Conservation (phyloP, 2,329 filamentous ascomycete genomes). For the Periglandula ipomoeae region DNA sequence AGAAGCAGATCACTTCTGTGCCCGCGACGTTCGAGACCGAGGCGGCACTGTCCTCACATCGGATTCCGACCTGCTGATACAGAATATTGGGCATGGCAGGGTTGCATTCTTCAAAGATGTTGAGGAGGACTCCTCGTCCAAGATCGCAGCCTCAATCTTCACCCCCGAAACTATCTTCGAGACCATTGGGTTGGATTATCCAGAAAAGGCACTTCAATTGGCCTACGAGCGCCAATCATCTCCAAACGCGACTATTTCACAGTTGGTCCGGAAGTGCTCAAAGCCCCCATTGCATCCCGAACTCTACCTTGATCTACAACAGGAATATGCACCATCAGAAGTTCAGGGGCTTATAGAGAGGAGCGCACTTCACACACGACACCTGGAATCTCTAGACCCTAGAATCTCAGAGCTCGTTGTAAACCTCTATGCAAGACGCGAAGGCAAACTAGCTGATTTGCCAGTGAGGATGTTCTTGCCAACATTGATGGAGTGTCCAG, state of each 20-base stretch:
- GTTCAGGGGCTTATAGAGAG: not conserved
- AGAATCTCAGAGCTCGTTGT: constrained; percentile 30
- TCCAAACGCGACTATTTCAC: constrained; percentile 19
- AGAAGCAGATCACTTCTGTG: constrained; percentile 80
- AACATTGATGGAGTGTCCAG: constrained; percentile 48
- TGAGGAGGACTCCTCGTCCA: constrained; percentile 22
- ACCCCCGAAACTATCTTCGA: constrained; percentile 28
- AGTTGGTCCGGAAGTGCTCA: constrained; percentile 20
- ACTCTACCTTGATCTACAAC: constrained; percentile 13
- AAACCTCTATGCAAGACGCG: constrained; percentile 14
- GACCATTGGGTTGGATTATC: constrained; percentile 30
- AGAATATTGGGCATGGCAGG: constrained; percentile 56
- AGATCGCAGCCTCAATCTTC: constrained; percentile 19
- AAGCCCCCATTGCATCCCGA: constrained; percentile 7
- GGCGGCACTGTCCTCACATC: constrained; percentile 59
- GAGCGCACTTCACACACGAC: not conserved
- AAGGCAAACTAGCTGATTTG: not conserved
- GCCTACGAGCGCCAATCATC: constrained; percentile 26
- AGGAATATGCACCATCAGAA: not conserved
- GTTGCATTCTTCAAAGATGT: constrained; percentile 64
- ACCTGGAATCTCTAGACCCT: constrained; percentile 23
- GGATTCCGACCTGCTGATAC: constrained; percentile 80
- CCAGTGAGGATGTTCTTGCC: constrained; percentile 51
- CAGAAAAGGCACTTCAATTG: constrained; percentile 20
- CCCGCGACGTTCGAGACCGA: constrained; percentile 45